Percentiles rank a stretch among this genome's conserved stretches.
Evolutionary conservation across 176 grass and related monocot species (phyloP).

Genomic region (Alopecurus myosuroides): DNA sequence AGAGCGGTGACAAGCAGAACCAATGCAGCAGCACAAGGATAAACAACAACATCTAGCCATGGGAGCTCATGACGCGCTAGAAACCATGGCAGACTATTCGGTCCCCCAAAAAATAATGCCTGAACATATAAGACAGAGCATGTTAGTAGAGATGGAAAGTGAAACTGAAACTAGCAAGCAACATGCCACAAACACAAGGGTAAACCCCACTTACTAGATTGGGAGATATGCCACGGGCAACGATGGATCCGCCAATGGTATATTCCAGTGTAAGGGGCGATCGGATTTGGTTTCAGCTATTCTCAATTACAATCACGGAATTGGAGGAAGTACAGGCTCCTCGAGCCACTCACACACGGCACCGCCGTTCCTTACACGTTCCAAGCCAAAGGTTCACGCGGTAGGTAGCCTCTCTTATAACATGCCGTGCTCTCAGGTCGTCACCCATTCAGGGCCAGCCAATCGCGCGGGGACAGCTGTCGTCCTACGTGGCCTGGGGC

Average conservation of each 20-base stretch:
- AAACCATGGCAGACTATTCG: slow-evolving; percentile 56
- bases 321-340: too few relatives aligned
- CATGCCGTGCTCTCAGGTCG: too few relatives aligned
- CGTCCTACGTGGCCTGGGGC: too few relatives aligned
- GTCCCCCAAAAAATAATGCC: slow-evolving; percentile 72
- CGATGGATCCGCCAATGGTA: slow-evolving; percentile 73
- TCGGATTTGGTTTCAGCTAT: too few relatives aligned
- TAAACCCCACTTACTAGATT: slow-evolving; percentile 42
- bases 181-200: background rate
- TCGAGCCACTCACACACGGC: too few relatives aligned
- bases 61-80: slow-evolving; percentile 58
- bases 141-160: background rate
- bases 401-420: too few relatives aligned
- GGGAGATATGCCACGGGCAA: slow-evolving; percentile 82
- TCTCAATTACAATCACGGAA: too few relatives aligned
- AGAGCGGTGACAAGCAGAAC: slow-evolving; percentile 67
- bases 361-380: too few relatives aligned
- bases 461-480: too few relatives aligned
- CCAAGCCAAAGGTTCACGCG: too few relatives aligned
- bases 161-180: background rate
- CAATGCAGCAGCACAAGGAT: slow-evolving; percentile 74
- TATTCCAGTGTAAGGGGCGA: too few relatives aligned
- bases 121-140: background rate
- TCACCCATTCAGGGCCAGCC: too few relatives aligned
- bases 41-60: slow-evolving; percentile 57